Evolutionary conservation across 805 yeast genomes (phyloP), one percentile per base, ranked within the genome.

Genomic region (Jamesozyma jinghongensis): DNA sequence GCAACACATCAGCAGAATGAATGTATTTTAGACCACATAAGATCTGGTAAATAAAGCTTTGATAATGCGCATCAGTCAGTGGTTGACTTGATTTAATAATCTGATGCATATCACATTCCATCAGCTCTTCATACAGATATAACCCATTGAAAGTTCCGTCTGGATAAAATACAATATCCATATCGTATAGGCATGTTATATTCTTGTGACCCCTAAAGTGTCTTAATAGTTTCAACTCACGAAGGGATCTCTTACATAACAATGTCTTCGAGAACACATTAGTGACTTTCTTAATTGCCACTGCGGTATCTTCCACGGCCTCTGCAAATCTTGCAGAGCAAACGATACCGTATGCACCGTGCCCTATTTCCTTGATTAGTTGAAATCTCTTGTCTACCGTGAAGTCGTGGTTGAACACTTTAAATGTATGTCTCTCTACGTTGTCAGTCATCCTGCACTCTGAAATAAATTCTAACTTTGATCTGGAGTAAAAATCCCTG

Each of bases 21-120:
- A 90, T 78, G 60, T 86, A 90, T 53, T 81, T 79, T 50, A 90
- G 67, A 5, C 97, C 98, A 53, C 96, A 87, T 44, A 90, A 69
- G 25, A 85, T 83, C 66, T 90, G 97, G 60, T 92, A 92, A 14
- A 85, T 74, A 56, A 92, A 92, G 47, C 85, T 79, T 65, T 92
- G 98, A 62, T 85, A 88, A 62, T 92, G 98, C 26, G 88, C 85
- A 59, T 92, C 97, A 1, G 96, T 85, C 49, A 92, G 69, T 0
- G 94, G 84, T 62, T 92, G 97, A 17, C 88, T 90, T 10, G 95
- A 84, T 51, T 94, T 74, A 47, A 92, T 90, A 54, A 92, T 92
- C 62, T 90, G 97, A 63, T 90, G 96, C 86, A 92, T 81, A 62
- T 92, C 98, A 64, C 97, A 90, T 62, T 90, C 97, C 97, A 92